Base-by-base conservation (phyloP, 495 filamentous ascomycete species). In the Trypethelium eluteriae region DNA sequence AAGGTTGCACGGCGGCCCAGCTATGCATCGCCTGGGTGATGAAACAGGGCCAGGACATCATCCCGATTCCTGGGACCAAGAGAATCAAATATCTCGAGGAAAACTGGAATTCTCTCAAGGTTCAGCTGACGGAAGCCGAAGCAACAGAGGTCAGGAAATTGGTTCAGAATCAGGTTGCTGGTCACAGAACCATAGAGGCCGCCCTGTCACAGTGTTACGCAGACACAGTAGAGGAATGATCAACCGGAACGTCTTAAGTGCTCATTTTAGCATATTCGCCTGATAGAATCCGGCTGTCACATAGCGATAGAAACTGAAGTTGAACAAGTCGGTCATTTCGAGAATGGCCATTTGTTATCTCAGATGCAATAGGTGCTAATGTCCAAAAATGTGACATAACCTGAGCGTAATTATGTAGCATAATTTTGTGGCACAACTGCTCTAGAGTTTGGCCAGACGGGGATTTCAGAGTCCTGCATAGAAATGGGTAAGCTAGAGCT, bases 31-130 rank as follows among this genome's bases (percentile, higher is more conserved):
- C 84, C 0, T 88, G 85, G 85, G 46, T 88, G 64, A 66, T 89
- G 64, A 76, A 75, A 36, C 85, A 87, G 69, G 85, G 86, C 0
- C 74, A 80, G n/a, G 82, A 86, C 69, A 77, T 88, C 14, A 79
- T 88, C 63, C 80, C 84, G 0, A 86, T 87, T 70, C 86, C 86
- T 0, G 82, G 86, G 3, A 87, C 85, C 4, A 87, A 79, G 74
- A 81, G 75, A 66, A 74, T 81, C 57, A 80, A 79, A 65, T 81
- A 84, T 44, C 69, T 87, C n/a, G 82, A 85, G 67, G 80, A 87
- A 73, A 88, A 87, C 70, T 57, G 79, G 6, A 80, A 68, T 2
- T 79, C 83, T 5, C 36, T 82, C 10, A 44, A 81, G 5, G 70
- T 86, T 3, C 46, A 63, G 2, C 62, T 87, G 38, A 79, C 73